These are phyloP conservation scores for Eucalyptus caleyi DNA, from an alignment of 345 rosid species.

Conservation along the genomic window DNA sequence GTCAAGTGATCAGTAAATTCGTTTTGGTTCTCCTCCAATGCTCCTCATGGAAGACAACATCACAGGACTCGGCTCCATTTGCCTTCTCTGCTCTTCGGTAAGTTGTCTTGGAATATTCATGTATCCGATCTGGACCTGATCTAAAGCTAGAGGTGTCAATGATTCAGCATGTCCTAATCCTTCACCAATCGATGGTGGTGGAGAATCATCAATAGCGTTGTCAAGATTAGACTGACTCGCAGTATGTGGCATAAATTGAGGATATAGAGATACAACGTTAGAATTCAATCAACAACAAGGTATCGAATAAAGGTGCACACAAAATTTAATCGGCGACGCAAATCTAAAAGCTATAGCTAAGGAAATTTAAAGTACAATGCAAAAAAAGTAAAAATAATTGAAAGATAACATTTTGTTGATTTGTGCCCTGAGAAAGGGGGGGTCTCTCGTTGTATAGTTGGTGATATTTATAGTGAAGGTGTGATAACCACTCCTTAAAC, in stretches of 20 bases:
- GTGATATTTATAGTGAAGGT: too few species aligned
- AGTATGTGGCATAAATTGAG: too few species aligned
- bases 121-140: not conserved
- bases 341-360: too few species aligned
- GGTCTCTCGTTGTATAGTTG: too few species aligned
- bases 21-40: not conserved
- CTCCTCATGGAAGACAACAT: not conserved
- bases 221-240: not conserved
- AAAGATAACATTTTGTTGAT: too few species aligned
- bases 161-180: not conserved
- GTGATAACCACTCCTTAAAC: too few species aligned
- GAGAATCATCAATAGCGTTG: not conserved
- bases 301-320: not conserved
- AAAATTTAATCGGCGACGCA: too few species aligned
- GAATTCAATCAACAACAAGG: not conserved
- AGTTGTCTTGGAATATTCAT: not conserved
- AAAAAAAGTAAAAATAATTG: too few species aligned
- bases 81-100: not conserved
- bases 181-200: not conserved
- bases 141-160: not conserved
- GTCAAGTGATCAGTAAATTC: not conserved
- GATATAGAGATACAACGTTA: not conserved
- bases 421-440: not conserved
- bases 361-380: too few species aligned
- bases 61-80: not conserved